phyloP scores from a whole-genome alignment of 116 monocot genomes.

The Cymodocea nodosa region DNA sequence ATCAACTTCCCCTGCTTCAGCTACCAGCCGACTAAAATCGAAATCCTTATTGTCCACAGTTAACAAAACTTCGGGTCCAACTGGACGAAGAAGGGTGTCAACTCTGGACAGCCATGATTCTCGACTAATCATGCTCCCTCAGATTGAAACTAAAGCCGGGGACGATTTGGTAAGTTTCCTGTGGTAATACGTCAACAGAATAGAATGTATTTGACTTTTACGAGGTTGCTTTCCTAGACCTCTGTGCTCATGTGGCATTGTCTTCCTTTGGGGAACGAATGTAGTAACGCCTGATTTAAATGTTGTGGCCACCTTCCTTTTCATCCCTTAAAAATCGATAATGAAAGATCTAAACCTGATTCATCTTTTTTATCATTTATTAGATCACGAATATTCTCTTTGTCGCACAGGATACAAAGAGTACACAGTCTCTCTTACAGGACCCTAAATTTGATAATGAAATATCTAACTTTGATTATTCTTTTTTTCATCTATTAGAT shows the following conservation, averaged over 20 bases:
- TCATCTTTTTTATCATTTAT: not conserved
- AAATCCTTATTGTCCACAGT: conserved; percentile 34
- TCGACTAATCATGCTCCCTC: conserved; percentile 71
- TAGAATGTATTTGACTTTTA: not conserved
- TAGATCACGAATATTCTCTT: not conserved
- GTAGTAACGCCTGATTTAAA: no score
- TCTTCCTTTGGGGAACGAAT: no score
- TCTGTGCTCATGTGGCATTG: no score
- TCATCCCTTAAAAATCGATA: no score
- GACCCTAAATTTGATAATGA: conserved; percentile 59
- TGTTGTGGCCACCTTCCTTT: no score
- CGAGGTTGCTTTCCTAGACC: not conserved
- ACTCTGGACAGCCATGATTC: conserved; percentile 46
- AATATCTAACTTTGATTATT: no score
- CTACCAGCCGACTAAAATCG: conserved; percentile 31
- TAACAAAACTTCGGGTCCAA: conserved; percentile 30
- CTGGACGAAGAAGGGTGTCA: conserved; percentile 30
- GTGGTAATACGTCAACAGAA: not conserved
- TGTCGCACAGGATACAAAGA: conserved; percentile 60
- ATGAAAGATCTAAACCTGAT: no score
- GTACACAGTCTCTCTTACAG: conserved; percentile 56
- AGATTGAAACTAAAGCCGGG: conserved; percentile 65
- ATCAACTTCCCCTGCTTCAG: conserved; percentile 29
- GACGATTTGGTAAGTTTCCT: conserved; percentile 53
- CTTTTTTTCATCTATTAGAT: not conserved